These are phyloP conservation scores for Hysterium pulicare DNA, from an alignment of 2,329 filamentous ascomycete genomes.

Conservation along the genomic window DNA sequence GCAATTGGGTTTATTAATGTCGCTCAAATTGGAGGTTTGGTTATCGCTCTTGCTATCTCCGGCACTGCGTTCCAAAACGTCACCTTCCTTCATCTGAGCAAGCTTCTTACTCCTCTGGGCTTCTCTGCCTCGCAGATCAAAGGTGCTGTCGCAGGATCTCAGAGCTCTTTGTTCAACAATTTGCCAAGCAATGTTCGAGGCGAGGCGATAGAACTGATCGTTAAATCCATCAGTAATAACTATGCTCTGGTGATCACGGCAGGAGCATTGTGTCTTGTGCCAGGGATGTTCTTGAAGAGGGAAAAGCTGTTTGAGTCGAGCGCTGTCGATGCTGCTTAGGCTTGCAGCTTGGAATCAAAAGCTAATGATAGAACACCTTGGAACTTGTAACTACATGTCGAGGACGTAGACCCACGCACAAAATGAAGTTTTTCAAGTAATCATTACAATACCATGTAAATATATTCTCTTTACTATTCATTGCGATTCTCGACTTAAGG, in stretches of 20 bases:
- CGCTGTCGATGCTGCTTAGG: too few species aligned
- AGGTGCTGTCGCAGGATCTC: constrained; percentile 4
- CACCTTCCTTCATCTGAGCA: constrained; percentile 2
- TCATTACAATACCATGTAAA: too few species aligned
- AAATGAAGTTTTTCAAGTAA: too few species aligned
- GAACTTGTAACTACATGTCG: too few species aligned
- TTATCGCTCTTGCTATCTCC: constrained; percentile 7
- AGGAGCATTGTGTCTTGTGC: constrained; percentile 2
- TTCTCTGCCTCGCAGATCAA: constrained; percentile 5
- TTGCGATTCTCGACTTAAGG: too few species aligned
- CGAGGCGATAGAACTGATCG: constrained; percentile 4
- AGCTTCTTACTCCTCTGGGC: neutral
- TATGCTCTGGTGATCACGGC: constrained; percentile 8
- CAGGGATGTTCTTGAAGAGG: constrained; percentile 4
- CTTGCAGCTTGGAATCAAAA: too few species aligned
- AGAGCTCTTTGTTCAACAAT: constrained; percentile 1
- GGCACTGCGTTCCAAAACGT: constrained; percentile 7
- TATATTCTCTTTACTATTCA: too few species aligned
- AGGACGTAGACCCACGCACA: too few species aligned
- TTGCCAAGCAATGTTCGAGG: neutral
- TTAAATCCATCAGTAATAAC: constrained; percentile 3
- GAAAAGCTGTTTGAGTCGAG: too few species aligned
- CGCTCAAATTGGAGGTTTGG: constrained; percentile 7
- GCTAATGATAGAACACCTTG: too few species aligned
- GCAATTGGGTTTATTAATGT: constrained; percentile 8